Conservation (phyloP, 306 rosid genomes). For the Abrus precatorius region DNA sequence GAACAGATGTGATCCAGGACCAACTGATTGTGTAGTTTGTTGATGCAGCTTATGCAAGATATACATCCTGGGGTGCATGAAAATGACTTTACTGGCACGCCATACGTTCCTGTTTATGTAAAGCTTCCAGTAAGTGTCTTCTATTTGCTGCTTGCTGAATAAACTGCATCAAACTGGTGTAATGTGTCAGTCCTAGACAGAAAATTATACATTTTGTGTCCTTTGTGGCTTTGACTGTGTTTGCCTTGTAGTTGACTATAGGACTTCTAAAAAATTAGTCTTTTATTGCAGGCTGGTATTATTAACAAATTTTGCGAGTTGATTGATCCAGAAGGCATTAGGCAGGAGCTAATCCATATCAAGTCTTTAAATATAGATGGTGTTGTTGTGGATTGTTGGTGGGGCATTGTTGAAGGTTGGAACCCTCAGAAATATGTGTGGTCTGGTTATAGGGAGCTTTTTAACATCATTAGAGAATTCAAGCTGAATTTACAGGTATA, state of each 20-base stretch:
- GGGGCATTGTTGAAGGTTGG: slow-evolving; percentile 98
- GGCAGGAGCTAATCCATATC: slow-evolving; percentile 79
- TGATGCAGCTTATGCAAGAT: slow-evolving; percentile 81
- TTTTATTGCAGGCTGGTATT: slow-evolving; percentile 75
- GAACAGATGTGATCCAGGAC: slow-evolving; percentile 35
- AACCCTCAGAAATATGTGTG: slow-evolving; percentile 86
- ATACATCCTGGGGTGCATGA: slow-evolving; percentile 75
- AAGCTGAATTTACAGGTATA: slow-evolving; percentile 88
- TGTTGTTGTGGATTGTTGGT: slow-evolving; percentile 92
- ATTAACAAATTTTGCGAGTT: slow-evolving; percentile 87
- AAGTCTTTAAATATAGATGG: slow-evolving; percentile 87
- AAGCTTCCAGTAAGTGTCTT: slow-evolving; percentile 75
- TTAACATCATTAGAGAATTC: slow-evolving; percentile 77
- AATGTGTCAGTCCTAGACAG: slow-evolving; percentile 27
- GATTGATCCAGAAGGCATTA: slow-evolving; percentile 84
- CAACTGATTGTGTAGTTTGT: slow-evolving; percentile 50
- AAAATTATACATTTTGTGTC: slow-evolving; percentile 24
- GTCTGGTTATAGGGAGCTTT: slow-evolving; percentile 95
- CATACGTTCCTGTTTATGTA: slow-evolving; percentile 81
- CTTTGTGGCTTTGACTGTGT: slow-evolving; percentile 39
- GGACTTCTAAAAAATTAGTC: slow-evolving; percentile 44
- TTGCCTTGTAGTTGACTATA: slow-evolving; percentile 18
- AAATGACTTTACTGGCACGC: slow-evolving; percentile 70
- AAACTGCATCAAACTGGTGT: slow-evolving; percentile 10
- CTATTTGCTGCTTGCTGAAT: slow-evolving; percentile 41